Evolutionary conservation across 495 filamentous ascomycete species (phyloP).

Genomic region (Halenospora varia): DNA sequence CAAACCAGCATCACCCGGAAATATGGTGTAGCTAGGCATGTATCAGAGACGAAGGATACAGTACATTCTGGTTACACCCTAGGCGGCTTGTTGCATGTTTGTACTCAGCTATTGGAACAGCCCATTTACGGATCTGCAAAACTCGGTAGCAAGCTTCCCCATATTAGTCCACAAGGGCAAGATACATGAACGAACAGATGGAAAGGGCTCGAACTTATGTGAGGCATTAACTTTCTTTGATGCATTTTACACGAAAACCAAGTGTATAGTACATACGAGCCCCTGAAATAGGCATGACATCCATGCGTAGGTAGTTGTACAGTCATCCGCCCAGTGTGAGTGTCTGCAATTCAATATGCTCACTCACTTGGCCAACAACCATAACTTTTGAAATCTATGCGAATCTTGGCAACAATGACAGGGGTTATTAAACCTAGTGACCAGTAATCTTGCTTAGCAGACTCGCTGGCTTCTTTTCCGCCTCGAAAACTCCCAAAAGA

Average conservation of each 20-base stretch:
- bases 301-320: constrained; percentile 24
- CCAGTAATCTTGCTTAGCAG: constrained; percentile 45
- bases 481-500: constrained; percentile 73
- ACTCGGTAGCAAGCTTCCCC: background rate
- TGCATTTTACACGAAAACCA: constrained; percentile 13
- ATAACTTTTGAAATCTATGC: constrained; percentile 25
- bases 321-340: constrained; percentile 12
- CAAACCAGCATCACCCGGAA: background rate
- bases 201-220: background rate
- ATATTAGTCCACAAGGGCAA: background rate
- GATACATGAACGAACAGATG: background rate
- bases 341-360: constrained; percentile 7
- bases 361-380: constrained; percentile 1
- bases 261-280: constrained; percentile 12
- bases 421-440: background rate
- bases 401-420: constrained; percentile 12
- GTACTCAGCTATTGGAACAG: background rate
- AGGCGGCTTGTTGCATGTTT: background rate
- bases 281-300: constrained; percentile 6
- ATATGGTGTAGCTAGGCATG: background rate
- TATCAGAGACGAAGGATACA: background rate
- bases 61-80: background rate
- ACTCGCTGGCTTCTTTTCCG: constrained; percentile 44
- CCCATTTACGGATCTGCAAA: background rate
- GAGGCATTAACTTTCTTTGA: constrained; percentile 7